These are phyloP conservation scores for Pisolithus orientalis DNA, from an alignment of 768 basidiomycete genomes.

Conservation along the genomic window DNA sequence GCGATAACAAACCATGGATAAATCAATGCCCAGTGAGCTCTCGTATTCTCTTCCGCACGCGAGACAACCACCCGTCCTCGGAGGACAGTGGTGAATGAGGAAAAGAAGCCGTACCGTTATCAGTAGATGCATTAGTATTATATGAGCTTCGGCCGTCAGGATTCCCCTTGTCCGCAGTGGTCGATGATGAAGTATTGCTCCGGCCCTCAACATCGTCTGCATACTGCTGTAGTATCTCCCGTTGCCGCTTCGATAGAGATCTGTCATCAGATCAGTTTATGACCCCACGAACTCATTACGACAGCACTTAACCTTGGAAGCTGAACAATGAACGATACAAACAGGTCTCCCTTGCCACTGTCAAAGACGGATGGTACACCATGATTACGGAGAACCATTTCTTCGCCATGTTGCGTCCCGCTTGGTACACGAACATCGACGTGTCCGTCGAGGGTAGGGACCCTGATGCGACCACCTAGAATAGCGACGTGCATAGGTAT, in stretches of 20 bases:
- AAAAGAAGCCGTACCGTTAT: slow-evolving; percentile 78
- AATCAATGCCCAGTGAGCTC: slow-evolving; percentile 65
- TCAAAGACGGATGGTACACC: slow-evolving; percentile 65
- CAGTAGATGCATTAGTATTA: slow-evolving; percentile 23
- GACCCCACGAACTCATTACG: background rate
- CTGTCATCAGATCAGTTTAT: slow-evolving; percentile 33
- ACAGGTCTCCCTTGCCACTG: slow-evolving; percentile 72
- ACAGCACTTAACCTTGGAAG: slow-evolving; percentile 73
- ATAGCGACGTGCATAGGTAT: slow-evolving; percentile 90
- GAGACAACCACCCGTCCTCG: slow-evolving; percentile 62
- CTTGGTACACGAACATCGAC: slow-evolving; percentile 89
- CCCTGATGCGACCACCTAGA: slow-evolving; percentile 86
- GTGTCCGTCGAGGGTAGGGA: slow-evolving; percentile 93
- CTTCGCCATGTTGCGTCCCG: slow-evolving; percentile 95
- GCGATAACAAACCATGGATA: slow-evolving; percentile 41
- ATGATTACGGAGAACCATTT: slow-evolving; percentile 87
- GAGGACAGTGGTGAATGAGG: slow-evolving; percentile 48
- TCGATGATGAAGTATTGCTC: slow-evolving; percentile 13
- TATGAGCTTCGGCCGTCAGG: slow-evolving; percentile 11
- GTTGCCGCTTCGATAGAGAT: slow-evolving; percentile 76
- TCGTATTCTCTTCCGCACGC: slow-evolving; percentile 61
- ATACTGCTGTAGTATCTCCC: slow-evolving; percentile 81
- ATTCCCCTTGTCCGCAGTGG: slow-evolving; percentile 12
- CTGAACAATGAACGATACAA: slow-evolving; percentile 81
- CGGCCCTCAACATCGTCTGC: slow-evolving; percentile 90